These are phyloP conservation scores for Scedosporium boydii DNA, from an alignment of 2,329 filamentous ascomycete genomes.

Conservation along the genomic window DNA sequence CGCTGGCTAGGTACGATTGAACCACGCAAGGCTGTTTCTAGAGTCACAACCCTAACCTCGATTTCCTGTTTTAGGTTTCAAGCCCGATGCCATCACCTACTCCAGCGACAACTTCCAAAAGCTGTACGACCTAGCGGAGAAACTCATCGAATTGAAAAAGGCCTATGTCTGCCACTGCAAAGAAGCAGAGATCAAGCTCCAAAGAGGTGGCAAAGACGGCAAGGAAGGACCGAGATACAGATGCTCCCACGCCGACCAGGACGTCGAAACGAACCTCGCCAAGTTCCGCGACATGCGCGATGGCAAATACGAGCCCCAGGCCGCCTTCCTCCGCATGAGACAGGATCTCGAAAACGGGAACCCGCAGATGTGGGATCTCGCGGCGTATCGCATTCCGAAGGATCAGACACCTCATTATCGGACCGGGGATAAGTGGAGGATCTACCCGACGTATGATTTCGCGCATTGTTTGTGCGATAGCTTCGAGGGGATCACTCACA, in stretches of 20 bases:
- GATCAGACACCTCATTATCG: conserved; percentile 63
- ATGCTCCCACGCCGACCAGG: conserved; percentile 69
- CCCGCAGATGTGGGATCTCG: conserved; percentile 93
- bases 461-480: conserved; percentile 86
- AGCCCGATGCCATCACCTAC: conserved; percentile 70
- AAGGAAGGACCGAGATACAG: conserved; percentile 62
- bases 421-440: conserved; percentile 77
- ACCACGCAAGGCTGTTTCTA: background rate
- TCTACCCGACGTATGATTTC: conserved; percentile 94
- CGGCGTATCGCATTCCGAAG: conserved; percentile 77
- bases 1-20: conserved; percentile 57
- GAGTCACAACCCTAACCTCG: background rate
- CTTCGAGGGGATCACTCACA: conserved; percentile 86
- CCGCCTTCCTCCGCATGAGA: conserved; percentile 88
- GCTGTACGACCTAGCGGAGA: conserved; percentile 81
- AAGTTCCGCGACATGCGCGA: conserved; percentile 89
- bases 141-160: conserved; percentile 62
- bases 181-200: conserved; percentile 73
- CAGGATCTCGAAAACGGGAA: conserved; percentile 76
- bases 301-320: conserved; percentile 77
- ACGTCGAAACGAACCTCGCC: conserved; percentile 63
- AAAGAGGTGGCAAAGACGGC: conserved; percentile 68
- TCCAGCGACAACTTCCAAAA: conserved; percentile 84
- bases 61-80: conserved; percentile 41
- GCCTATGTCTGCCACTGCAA: conserved; percentile 85